phyloP scores from a whole-genome alignment of 2,329 filamentous ascomycete species.

The Colletotrichum sp. region DNA sequence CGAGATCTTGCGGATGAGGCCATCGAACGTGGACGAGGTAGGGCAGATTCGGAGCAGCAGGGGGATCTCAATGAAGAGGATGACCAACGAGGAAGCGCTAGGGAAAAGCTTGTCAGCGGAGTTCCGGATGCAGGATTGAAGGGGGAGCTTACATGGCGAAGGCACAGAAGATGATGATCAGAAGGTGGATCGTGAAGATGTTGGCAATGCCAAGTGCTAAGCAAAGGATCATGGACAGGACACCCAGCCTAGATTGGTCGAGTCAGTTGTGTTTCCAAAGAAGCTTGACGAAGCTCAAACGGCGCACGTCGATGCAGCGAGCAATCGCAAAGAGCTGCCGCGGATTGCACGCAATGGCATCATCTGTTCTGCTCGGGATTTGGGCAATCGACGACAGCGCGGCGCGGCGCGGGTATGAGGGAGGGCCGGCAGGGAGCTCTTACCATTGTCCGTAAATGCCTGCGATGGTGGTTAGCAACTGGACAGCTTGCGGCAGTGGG shows the following conservation, averaged over 20 bases:
- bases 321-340: not conserved
- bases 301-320: not conserved
- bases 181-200: constrained; percentile 61
- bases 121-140: not conserved
- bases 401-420: not conserved
- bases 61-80: constrained; percentile 89
- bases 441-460: constrained; percentile 81
- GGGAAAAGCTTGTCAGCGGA: not conserved
- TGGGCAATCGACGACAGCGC: not conserved
- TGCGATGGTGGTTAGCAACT: constrained; percentile 43
- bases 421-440: constrained; percentile 35
- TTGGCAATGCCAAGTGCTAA: constrained; percentile 73
- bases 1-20: constrained; percentile 87
- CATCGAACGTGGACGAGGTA: constrained; percentile 88
- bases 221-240: constrained; percentile 74
- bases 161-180: constrained; percentile 58
- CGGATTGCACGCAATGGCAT: not conserved
- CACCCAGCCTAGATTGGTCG: constrained; percentile 62
- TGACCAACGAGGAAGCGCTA: constrained; percentile 73
- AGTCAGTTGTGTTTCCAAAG: constrained; percentile 20
- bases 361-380: not conserved
- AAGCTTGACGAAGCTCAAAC: not conserved
- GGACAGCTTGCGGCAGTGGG: constrained; percentile 14
- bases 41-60: constrained; percentile 97
- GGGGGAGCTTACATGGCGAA: constrained; percentile 55